Evolutionary conservation across 306 rosid species (phyloP), one percentile per base, ranked within the genome.

Genomic region (Crataegus laevigata): DNA sequence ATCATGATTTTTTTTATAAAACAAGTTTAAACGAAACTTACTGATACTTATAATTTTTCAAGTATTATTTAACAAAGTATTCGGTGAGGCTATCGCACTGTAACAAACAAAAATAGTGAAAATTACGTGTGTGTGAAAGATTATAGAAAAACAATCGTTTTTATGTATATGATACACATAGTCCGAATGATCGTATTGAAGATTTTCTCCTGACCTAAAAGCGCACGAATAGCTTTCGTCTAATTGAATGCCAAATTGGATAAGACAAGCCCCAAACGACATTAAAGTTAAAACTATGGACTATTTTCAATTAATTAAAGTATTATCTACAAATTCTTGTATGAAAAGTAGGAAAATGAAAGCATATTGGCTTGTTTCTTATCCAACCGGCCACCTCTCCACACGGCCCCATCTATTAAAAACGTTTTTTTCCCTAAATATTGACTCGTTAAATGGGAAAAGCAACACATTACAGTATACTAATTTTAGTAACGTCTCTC

Each of bases 111-210:
- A 40, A 3, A 40, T 40, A 9, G 1, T 40, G 3, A 38, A 8
- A 9, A 38, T 9, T 38, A 0, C 11, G 0, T 9, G 3, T 36
- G 40, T 38, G 43, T 38, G 11, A 38, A 9, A 38, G 11, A 9
- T 38, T 9, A 38, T 38, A 38, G 3, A 0, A 0, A 38, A 38
- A 1, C 11, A 9, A 9, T 3, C 0, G 1, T 2, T 38, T 38
- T 38, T 36, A 36, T 36, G 40, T 36, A 8, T 36, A 1, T 9
- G 11, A 9, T 9, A 9, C 40, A 36, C 10, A 36, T 0, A 32
- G 6, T 32, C 34, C 9, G 8, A 9, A 36, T 36, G 40, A 11
- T 2, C 11, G 11, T 38, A 38, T 38, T 38, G 3, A 38, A 38
- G 43, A 38, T 9, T 38, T 38, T 38, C 3, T 38, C 3, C 1